A percentile compares a stretch with the other conserved stretches of the same genome.
Conservation (phyloP, 805 yeast genomes). For the Metschnikowia reukaufii region DNA sequence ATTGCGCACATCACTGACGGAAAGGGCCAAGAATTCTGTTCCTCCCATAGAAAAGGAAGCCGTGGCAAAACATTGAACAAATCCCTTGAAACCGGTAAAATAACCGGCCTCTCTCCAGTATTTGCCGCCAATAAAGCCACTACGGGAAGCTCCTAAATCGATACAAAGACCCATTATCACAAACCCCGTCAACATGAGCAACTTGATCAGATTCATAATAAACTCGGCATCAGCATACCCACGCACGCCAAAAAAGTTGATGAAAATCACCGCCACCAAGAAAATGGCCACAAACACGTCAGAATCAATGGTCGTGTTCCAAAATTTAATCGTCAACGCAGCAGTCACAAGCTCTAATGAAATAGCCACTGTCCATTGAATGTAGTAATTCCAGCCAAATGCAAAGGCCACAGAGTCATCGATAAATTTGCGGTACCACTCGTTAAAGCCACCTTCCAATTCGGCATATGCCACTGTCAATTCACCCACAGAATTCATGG, state of each 20-base stretch:
- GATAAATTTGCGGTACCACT: conserved; percentile 30
- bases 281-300: conserved; percentile 59
- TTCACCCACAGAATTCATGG: conserved; percentile 44
- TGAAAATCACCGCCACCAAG: conserved; percentile 42
- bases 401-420: conserved; percentile 40
- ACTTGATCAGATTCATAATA: conserved; percentile 36
- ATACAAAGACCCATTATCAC: conserved; percentile 42
- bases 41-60: conserved; percentile 43
- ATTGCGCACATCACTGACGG: conserved; percentile 39
- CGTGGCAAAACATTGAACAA: conserved; percentile 40
- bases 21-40: conserved; percentile 39
- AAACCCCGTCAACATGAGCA: conserved; percentile 41
- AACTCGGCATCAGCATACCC: conserved; percentile 50
- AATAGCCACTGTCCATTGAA: conserved; percentile 27
- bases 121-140: conserved; percentile 40
- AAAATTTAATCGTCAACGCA: conserved; percentile 54
- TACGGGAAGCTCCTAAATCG: conserved; percentile 32
- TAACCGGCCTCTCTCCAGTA: conserved; percentile 43
- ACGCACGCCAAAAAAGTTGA: conserved; percentile 47
- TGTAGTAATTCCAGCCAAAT: conserved; percentile 39
- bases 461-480: conserved; percentile 59
- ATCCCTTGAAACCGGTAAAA: conserved; percentile 39
- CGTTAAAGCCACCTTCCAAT: conserved; percentile 40
- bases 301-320: conserved; percentile 51
- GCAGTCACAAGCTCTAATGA: conserved; percentile 23